Percentiles rank a stretch among this genome's conserved stretches.
These are phyloP conservation scores for Volvox africanus DNA, from an alignment of 139 green algal genomes.

Conservation along the genomic window DNA sequence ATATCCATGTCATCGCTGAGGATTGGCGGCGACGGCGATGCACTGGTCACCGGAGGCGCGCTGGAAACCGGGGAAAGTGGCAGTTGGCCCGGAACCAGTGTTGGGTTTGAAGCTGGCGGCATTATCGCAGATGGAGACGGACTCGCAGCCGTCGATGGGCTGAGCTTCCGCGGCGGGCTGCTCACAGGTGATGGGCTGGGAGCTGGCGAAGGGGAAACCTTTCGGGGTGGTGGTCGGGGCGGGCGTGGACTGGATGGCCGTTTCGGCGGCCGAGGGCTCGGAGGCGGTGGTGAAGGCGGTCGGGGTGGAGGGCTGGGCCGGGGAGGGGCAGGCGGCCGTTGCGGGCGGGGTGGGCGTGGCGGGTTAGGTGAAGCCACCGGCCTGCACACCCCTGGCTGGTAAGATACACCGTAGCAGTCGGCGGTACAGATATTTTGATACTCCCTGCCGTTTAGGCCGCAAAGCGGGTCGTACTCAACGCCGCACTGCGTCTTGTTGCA, in stretches of 20 bases:
- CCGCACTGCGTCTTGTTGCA: not conserved
- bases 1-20: not conserved
- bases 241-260: not conserved
- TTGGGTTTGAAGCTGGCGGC: too few relatives aligned
- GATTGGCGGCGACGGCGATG: not conserved
- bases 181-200: not conserved
- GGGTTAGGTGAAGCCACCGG: not conserved
- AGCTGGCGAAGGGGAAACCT: not conserved
- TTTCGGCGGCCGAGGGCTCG: not conserved
- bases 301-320: not conserved
- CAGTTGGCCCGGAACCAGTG: too few relatives aligned
- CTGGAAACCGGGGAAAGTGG: too few relatives aligned
- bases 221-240: not conserved
- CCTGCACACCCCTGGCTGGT: not conserved
- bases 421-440: conserved; percentile 28
- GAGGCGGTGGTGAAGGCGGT: not conserved
- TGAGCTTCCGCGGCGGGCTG: not conserved
- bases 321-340: not conserved
- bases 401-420: not conserved
- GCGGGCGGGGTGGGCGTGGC: not conserved
- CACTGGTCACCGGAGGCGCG: not conserved
- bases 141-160: not conserved
- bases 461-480: not conserved
- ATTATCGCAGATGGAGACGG: too few relatives aligned
- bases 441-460: not conserved